Conservation (phyloP, 345 rosid species). For the Crucihimalaya himalaica region DNA sequence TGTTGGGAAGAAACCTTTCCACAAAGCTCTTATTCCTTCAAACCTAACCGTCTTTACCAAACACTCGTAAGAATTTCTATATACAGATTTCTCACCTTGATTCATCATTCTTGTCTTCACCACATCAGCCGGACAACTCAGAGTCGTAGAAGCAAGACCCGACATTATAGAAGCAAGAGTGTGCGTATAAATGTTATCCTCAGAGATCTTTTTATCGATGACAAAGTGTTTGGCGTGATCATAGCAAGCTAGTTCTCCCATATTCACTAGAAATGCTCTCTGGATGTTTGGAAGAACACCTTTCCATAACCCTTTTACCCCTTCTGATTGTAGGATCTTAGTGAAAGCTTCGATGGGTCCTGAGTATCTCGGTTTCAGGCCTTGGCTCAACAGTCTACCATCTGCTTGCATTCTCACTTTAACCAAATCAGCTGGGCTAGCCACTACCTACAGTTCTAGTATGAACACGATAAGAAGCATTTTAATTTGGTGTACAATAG, state of each 20-base stretch:
- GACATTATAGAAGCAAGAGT: constrained; percentile 80
- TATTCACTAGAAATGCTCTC: constrained; percentile 85
- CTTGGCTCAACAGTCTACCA: constrained; percentile 53
- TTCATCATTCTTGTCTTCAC: constrained; percentile 96
- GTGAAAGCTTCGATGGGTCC: constrained; percentile 66
- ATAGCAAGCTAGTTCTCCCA: constrained; percentile 92
- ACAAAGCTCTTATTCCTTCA: constrained; percentile 77
- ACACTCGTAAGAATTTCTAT: constrained; percentile 71
- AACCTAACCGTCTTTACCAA: constrained; percentile 69
- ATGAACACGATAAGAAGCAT: constrained; percentile 21
- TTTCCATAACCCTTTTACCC: constrained; percentile 73
- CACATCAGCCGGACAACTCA: constrained; percentile 93
- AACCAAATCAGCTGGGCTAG: constrained; percentile 91
- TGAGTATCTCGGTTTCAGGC: constrained; percentile 64
- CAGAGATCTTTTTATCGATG: constrained; percentile 48
- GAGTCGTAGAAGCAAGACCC: constrained; percentile 70
- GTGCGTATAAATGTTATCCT: constrained; percentile 73
- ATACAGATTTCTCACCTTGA: constrained; percentile 50
- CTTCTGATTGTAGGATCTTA: constrained; percentile 60
- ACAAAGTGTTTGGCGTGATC: constrained; percentile 84
- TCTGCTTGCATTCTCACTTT: constrained; percentile 97
- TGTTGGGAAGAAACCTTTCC: constrained; percentile 90
- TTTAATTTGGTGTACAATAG: neutral
- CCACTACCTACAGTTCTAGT: constrained; percentile 70
- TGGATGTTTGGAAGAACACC: constrained; percentile 85